Evolutionary conservation across 2,329 filamentous ascomycete species (phyloP).

Genomic region (Talaromyces verruculosus): DNA sequence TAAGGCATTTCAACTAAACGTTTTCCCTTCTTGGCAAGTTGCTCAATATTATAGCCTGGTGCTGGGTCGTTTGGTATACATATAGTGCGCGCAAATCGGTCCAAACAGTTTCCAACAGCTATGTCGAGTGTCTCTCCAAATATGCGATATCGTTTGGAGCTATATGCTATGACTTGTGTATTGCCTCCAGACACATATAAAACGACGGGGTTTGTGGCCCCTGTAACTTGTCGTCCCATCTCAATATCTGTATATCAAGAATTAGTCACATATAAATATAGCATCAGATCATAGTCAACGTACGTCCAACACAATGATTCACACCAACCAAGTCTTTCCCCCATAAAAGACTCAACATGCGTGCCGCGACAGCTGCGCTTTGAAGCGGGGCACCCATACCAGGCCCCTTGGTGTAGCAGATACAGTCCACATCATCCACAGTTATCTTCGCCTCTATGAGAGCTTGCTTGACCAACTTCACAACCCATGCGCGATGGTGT

Average conservation of each 20-base stretch:
- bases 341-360: conserved; percentile 82
- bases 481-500: conserved; percentile 86
- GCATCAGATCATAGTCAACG: conserved; percentile 27
- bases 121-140: conserved; percentile 98
- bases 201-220: conserved; percentile 86
- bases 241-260: conserved; percentile 67
- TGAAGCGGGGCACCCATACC: conserved; percentile 95
- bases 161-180: conserved; percentile 97
- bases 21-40: conserved; percentile 73
- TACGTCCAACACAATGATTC: conserved; percentile 92
- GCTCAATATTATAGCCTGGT: conserved; percentile 97
- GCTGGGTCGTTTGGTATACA: conserved; percentile 93
- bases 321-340: conserved; percentile 85
- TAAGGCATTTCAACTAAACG: conserved; percentile 86
- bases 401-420: conserved; percentile 93
- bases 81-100: conserved; percentile 89
- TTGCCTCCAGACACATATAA: conserved; percentile 95
- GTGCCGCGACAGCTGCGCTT: conserved; percentile 79
- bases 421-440: conserved; percentile 73
- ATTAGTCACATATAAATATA: conserved; percentile 1
- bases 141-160: conserved; percentile 90
- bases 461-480: conserved; percentile 74
- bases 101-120: conserved; percentile 94
- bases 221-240: conserved; percentile 93
- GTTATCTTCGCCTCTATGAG: conserved; percentile 66